phyloP scores from a whole-genome alignment of 176 grass and related monocot species.

The Raddia guianensis region DNA sequence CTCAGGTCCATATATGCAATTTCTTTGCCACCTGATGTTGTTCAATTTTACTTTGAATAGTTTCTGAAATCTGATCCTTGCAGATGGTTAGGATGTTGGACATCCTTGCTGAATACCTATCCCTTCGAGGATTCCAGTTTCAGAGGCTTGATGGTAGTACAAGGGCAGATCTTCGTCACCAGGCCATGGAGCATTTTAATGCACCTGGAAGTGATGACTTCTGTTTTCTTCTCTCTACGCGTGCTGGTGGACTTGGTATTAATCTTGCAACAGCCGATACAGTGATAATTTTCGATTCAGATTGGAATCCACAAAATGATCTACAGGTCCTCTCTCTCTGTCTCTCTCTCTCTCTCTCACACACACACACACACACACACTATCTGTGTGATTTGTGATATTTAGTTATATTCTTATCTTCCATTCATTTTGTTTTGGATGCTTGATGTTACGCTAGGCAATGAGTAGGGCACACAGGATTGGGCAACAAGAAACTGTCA shows the following conservation, averaged over 20 bases:
- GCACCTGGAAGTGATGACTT: conserved; percentile 98
- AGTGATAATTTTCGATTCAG: conserved; percentile 98
- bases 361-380: background rate
- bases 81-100: conserved; percentile 99
- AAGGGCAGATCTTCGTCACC: conserved; percentile 93
- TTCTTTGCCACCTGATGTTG: conserved; percentile 14
- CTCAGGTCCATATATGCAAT: conserved; percentile 65
- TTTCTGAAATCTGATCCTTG: conserved; percentile 33
- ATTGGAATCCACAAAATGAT: conserved; percentile 99
- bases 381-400: background rate
- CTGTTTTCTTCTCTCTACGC: conserved; percentile 96
- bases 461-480: conserved; percentile 99
- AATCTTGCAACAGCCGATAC: conserved; percentile 99
- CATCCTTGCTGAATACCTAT: conserved; percentile 96
- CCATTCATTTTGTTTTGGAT: conserved; percentile 3
- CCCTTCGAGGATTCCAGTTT: conserved; percentile 93
- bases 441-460: conserved; percentile 53
- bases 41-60: conserved; percentile 19
- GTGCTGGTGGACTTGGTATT: conserved; percentile 97
- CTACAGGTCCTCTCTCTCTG: conserved; percentile 66
- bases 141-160: conserved; percentile 99
- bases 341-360: too few relatives aligned
- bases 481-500: conserved; percentile 97
- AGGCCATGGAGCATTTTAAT: conserved; percentile 99
- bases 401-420: conserved; percentile 19